Base-by-base conservation (phyloP, 2,329 filamentous ascomycete species). In the Fusarium devonianum region DNA sequence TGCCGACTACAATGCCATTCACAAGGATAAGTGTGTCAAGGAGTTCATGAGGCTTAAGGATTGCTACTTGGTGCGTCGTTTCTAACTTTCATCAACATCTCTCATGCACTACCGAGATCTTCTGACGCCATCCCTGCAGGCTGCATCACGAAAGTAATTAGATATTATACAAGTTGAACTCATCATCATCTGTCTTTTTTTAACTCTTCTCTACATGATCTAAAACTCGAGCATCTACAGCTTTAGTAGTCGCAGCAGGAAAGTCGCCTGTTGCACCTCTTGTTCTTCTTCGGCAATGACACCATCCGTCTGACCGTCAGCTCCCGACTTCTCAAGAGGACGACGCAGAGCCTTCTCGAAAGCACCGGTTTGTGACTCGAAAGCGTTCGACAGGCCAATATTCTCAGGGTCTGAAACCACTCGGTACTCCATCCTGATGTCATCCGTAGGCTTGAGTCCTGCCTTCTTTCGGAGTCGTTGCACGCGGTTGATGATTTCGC, bases 401-500 rank as follows among this genome's bases (percentile, higher is more conserved):
- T 84, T 81, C 2, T 94, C 89, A 0, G 90, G 89, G 67, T 96
- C 92, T 7, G 84, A 81, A 37, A 95, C 75, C 5, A 97, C 85
- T 49, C 80, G 81, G 75, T 96, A 97, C 71, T 95, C 89, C 89
- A 99, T 96, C 75, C 88, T 90, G 56, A 99, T 87, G 67, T 97
- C 94, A 67, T 99, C 94, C 0, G 93, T 97, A 1, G 92, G 86
- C 57, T 92, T 85, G 41, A 99, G 79, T 1, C 91, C 91, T 7
- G 92, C 92, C 78, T 94, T 94, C 83, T 99, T 99, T 60, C 94
- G 86, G 56, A 97, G 79, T 61, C 90, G 84, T 75, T 99, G 94
- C 16, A 99, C 89, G 29, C 93, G 87, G 71, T 96, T 90, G 77
- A 99, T 89, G 59, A 99, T 88, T 73, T 97, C 94, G 65, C 94